Evolutionary conservation across 495 filamentous ascomycete species (phyloP).

Genomic region (Lophium mytilinum): DNA sequence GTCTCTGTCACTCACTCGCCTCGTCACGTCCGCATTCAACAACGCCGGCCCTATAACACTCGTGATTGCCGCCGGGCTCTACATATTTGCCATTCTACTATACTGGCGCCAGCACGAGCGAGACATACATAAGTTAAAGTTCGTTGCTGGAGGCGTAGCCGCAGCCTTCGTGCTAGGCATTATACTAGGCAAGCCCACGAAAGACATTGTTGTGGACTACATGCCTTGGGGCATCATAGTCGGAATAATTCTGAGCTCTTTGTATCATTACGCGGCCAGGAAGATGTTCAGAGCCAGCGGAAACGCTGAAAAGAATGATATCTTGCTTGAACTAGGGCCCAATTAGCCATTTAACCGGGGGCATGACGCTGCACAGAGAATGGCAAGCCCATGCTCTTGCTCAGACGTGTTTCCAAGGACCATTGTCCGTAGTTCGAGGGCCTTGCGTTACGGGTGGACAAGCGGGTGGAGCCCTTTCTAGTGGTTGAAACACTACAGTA

Average conservation of each 20-base stretch:
- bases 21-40: background rate
- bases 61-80: background rate
- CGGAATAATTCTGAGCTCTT: background rate
- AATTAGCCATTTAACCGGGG: background rate
- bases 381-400: background rate
- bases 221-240: background rate
- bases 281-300: background rate
- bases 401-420: background rate
- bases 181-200: background rate
- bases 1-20: too few species aligned
- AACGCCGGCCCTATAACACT: background rate
- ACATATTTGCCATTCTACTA: background rate
- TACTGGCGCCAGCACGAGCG: background rate
- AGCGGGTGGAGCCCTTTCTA: too few species aligned
- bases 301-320: background rate
- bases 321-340: background rate
- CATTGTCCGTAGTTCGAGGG: background rate
- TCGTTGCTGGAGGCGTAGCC: background rate
- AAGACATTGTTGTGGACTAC: background rate
- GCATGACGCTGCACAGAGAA: background rate
- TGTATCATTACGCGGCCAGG: background rate
- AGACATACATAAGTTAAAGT: background rate
- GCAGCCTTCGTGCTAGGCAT: background rate
- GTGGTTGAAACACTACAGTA: too few species aligned
- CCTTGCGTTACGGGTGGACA: too few species aligned